Percentiles rank a stretch among this genome's conserved stretches.
Conservation (phyloP, 768 basidiomycete species). For the Ramaria rubella region DNA sequence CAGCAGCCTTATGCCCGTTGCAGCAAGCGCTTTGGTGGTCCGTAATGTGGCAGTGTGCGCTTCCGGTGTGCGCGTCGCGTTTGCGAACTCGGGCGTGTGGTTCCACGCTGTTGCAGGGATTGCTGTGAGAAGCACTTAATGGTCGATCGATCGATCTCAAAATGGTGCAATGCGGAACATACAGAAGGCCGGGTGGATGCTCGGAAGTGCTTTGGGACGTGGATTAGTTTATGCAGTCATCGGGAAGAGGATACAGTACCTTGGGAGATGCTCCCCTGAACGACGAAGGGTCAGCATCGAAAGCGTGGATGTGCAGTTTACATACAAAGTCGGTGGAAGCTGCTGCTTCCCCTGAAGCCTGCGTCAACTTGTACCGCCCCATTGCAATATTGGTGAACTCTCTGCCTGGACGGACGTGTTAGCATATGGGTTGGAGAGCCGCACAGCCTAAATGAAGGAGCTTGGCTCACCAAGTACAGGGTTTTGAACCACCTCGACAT, state of each 20-base stretch:
- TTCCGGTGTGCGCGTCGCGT: slow-evolving; percentile 48
- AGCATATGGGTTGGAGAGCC: background rate
- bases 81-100: slow-evolving; percentile 65
- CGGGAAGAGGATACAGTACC: slow-evolving; percentile 33
- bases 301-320: slow-evolving; percentile 7
- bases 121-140: slow-evolving; percentile 34
- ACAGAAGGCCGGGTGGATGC: slow-evolving; percentile 72
- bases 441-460: background rate
- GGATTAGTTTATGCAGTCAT: background rate
- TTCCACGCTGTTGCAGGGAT: slow-evolving; percentile 68
- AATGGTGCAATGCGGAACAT: slow-evolving; percentile 6
- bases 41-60: slow-evolving; percentile 64
- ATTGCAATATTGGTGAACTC: slow-evolving; percentile 44
- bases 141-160: background rate
- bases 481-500: slow-evolving; percentile 65
- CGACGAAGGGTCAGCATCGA: background rate
- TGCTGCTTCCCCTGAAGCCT: slow-evolving; percentile 21
- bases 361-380: slow-evolving; percentile 37
- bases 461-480: slow-evolving; percentile 44
- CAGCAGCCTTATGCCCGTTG: slow-evolving; percentile 59
- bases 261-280: slow-evolving; percentile 70
- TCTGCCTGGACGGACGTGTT: background rate
- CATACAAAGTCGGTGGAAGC: slow-evolving; percentile 84
- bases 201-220: slow-evolving; percentile 42
- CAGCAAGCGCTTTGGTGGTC: slow-evolving; percentile 65